Evolutionary conservation across 2,329 filamentous ascomycete species (phyloP), one percentile per base, ranked within the genome.

Genomic region (Colletotrichum eremochloae): DNA sequence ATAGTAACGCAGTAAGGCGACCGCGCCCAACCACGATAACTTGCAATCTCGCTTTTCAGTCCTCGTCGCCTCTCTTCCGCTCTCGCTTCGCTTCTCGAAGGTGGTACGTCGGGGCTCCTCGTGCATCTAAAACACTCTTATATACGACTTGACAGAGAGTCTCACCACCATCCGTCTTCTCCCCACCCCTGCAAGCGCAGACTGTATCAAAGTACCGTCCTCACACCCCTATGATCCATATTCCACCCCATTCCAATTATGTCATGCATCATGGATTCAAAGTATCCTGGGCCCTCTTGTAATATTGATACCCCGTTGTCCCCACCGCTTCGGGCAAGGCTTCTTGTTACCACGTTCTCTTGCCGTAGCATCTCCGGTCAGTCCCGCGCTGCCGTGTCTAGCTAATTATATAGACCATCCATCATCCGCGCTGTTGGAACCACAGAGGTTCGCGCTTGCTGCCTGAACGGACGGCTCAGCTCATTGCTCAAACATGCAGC

Each of bases 181-280:
- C 9, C 8, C 46, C 9, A 4, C 69, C 74, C 74, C 67, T 75
- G 74, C 74, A 74, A 72, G 61, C 62, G 62, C 57, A 72, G 53
- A 57, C 56, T 65, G 62, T 46, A 73, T 67, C 70, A 29, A 52
- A 52, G 60, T 73, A 55, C 69, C 60, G 66, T 38, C n/a, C 57
- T 44, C 53, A 53, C 56, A 69, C 63, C 56, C 67, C 65, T 67
- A 65, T 67, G 66, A 69, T 61, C 31, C 60, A 14, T 63, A 64
- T 44, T 68, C 44, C 73, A 71, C 67, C 75, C 76, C 76, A 71
- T 75, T 75, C 72, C 76, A 84, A 84, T 84, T 84, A 84, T 85
- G 82, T 84, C 83, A 84, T 84, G 83, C 82, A 81, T 81, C 80
- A 78, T 78, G 76, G 76, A 72, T 78, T 78, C 76, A 76, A 74